Base-by-base conservation (phyloP, 2,329 filamentous ascomycete genomes). In the Sclerotinia borealis region DNA sequence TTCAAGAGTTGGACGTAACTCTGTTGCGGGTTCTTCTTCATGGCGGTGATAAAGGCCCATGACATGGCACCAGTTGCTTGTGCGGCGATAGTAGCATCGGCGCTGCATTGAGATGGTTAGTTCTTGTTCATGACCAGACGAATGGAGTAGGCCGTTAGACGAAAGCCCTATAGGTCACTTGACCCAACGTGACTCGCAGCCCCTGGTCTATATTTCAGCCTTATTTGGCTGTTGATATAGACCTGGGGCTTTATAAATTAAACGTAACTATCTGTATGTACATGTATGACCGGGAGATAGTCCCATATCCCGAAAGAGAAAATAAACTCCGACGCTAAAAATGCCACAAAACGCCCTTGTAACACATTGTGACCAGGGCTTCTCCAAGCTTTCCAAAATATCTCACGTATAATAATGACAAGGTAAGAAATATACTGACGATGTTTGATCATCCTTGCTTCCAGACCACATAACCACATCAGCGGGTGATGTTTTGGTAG, bases 381-480 rank as follows among this genome's bases (percentile, higher is more conserved):
- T 45, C 39, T 22, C 37, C 7, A 49, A 48, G 19, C 34, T 6
- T 29, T 83, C 84, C 70, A 83, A 83, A 64, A 86, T 77, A 63
- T 61, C 25, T 87, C 82, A 83, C 78, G 75, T 85, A 84, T 86
- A 87, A 73, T 86, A 83, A 73, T 86, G 86, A 37, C 48, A 51
- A 51, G 67, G 56, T 70, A 74, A 73, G 72, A 74, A 67, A 67
- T 73, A 68, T 72, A 87, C 89, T 79, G 81, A 92, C 88, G 90
- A 93, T 69, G 95, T 99, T 78, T 98, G 95, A 66, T 88, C 86
- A 74, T 99, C 95, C 78, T 96, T 97, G 79, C 91, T 96, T 63
- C 95, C 95, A 66, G 91, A 96, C 90, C 93, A 96, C 91, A 97
- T 96, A 75, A 99, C 86, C 37, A 99, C 95, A 77, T 99, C 95